phyloP scores from a whole-genome alignment of 176 grass and related monocot species.

The Bonia amplexicaulis region DNA sequence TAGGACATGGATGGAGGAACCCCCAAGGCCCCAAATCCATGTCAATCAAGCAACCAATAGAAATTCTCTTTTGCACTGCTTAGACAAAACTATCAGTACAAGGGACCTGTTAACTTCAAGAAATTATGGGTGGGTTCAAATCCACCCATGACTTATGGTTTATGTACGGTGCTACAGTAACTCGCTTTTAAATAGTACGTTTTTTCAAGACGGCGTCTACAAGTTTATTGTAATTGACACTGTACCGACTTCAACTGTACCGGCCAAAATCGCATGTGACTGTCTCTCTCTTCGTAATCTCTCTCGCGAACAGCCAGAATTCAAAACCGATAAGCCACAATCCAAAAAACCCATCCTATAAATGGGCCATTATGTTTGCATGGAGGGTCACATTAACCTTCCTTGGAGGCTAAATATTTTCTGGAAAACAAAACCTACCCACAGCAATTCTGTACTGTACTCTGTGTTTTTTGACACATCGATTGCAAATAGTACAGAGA shows the following conservation, averaged over 20 bases:
- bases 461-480: background rate
- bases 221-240: too few relatives aligned
- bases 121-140: too few relatives aligned
- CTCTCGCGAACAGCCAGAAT: too few relatives aligned
- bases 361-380: background rate
- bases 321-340: too few relatives aligned
- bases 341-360: too few relatives aligned
- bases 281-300: too few relatives aligned
- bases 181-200: too few relatives aligned
- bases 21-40: background rate
- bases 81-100: background rate
- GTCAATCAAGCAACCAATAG: background rate
- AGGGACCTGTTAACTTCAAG: background rate
- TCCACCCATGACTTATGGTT: too few relatives aligned
- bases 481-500: background rate
- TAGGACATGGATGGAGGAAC: background rate
- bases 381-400: background rate
- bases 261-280: too few relatives aligned
- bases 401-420: background rate
- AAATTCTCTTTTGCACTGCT: background rate
- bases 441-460: background rate
- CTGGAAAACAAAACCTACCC: background rate
- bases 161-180: too few relatives aligned
- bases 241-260: too few relatives aligned
- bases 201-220: too few relatives aligned